A percentile compares a stretch with the other conserved stretches of the same genome.
phyloP scores from a whole-genome alignment of 768 basidiomycete genomes.

The Trametes coccinea region DNA sequence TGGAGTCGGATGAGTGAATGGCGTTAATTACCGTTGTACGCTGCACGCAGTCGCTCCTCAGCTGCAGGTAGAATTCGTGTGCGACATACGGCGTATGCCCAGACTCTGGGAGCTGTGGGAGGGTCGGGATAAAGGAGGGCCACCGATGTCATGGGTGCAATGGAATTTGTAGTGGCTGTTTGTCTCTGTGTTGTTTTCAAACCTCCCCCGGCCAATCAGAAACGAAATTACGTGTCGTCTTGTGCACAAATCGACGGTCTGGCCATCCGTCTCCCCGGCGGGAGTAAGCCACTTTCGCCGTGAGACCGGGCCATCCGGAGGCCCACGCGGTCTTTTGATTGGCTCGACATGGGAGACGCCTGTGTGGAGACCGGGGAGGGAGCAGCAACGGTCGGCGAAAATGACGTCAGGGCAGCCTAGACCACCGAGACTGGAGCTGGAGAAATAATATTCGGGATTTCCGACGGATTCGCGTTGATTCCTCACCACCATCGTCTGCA shows the following conservation, averaged over 20 bases:
- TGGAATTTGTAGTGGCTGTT: background rate
- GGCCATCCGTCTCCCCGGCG: background rate
- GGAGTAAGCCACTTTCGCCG: background rate
- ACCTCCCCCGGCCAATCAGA: background rate
- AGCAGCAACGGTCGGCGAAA: slow-evolving; percentile 1
- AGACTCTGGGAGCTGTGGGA: background rate
- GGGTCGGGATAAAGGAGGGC: background rate
- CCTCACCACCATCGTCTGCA: slow-evolving; percentile 16
- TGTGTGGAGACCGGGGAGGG: slow-evolving; percentile 11
- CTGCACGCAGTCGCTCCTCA: too few relatives aligned
- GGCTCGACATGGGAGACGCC: background rate
- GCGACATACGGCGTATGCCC: background rate
- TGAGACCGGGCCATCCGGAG: slow-evolving; percentile 2
- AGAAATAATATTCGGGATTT: slow-evolving; percentile 10
- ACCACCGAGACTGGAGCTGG: slow-evolving; percentile 6
- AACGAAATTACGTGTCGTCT: background rate
- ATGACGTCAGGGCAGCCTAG: slow-evolving; percentile 21
- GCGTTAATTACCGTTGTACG: too few relatives aligned
- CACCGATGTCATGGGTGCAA: background rate
- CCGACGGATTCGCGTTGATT: slow-evolving; percentile 13
- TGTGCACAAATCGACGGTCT: background rate
- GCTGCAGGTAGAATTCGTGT: too few relatives aligned
- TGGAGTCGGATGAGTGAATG: too few relatives aligned
- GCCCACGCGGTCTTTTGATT: background rate
- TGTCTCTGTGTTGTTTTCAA: background rate